Base-by-base conservation (phyloP, 257 asterid species). In the Solanum tarapatanum region DNA sequence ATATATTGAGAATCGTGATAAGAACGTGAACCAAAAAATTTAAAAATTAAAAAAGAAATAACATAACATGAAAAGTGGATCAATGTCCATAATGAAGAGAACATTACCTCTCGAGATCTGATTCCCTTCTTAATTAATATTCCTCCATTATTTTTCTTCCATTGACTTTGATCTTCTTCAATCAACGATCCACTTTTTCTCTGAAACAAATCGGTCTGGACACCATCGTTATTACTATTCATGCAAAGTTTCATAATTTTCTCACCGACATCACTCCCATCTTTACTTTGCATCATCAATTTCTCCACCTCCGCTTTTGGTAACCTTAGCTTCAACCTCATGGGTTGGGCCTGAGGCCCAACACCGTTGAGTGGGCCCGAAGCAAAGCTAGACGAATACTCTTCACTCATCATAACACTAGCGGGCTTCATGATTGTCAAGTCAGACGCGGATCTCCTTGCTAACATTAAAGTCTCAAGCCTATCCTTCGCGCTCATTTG, bases 401-500 rank as follows among this genome's bases (percentile, higher is more conserved):
- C 93, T 8, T 76, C 91, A 12, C 4, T 16, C 55, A 90, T 16
- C 55, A 90, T 91, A 10, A 88, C 90, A 87, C 93, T 91, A 2
- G 95, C 60, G 43, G 95, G 94, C 91, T 87, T 93, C 95, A 94
- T 83, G 30, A 89, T 87, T 13, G 98, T 87, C 37, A 96, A 84
- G 89, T 96, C 99, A 37, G 99, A 96, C 23, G 90, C 84, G 11
- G 98, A 95, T 5, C 99, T 93, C 74, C 95, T 92, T 3, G 97
- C 91, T 90, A 96, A 86, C 98, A 95, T 93, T 24, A 96, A 90
- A 87, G 94, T 93, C 91, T 96, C 99, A 48, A 96, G 98, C 88
- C 98, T 88, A 77, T 96, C 99, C 89, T 96, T 95, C 0, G 99
- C 98, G 90, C 93, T 91, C 99, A 96, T 95, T 4, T 96, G 98